Evolutionary conservation across 805 yeast genomes (phyloP).

Genomic region (Hermanozyma aechmeae): DNA sequence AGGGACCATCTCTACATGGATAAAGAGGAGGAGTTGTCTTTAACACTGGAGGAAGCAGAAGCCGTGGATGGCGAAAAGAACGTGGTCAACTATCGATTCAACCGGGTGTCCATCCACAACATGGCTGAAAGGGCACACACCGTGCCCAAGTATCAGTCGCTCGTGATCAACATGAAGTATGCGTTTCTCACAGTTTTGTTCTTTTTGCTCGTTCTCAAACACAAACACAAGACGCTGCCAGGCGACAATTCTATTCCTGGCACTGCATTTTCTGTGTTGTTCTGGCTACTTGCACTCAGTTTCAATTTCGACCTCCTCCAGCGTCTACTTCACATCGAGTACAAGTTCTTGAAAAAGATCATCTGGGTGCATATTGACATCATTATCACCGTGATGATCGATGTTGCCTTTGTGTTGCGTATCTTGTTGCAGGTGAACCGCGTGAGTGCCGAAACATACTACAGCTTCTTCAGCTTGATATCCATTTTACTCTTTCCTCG

Average conservation of each 20-base stretch:
- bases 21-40: constrained; percentile 4
- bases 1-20: constrained; percentile 20
- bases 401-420: constrained; percentile 19
- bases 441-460: constrained; percentile 10
- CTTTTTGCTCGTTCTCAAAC: constrained; percentile 18
- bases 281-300: constrained; percentile 37
- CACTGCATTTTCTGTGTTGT: constrained; percentile 21
- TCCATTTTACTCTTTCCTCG: constrained; percentile 44
- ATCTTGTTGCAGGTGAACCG: constrained; percentile 8
- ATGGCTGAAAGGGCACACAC: constrained; percentile 20
- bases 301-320: constrained; percentile 38
- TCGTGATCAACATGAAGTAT: constrained; percentile 28
- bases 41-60: not conserved
- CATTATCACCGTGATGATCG: constrained; percentile 28
- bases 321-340: constrained; percentile 36
- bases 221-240: constrained; percentile 5
- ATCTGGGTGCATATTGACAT: constrained; percentile 48
- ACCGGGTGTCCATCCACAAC: constrained; percentile 20
- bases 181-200: constrained; percentile 21
- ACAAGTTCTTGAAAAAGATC: constrained; percentile 35
- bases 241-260: constrained; percentile 1
- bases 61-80: constrained; percentile 6
- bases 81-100: constrained; percentile 22
- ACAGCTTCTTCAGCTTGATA: constrained; percentile 29
- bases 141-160: constrained; percentile 34